Percentiles rank a stretch among this genome's conserved stretches.
Evolutionary conservation across 495 filamentous ascomycete genomes (phyloP).

Genomic region (Recurvomyces mirabilis): DNA sequence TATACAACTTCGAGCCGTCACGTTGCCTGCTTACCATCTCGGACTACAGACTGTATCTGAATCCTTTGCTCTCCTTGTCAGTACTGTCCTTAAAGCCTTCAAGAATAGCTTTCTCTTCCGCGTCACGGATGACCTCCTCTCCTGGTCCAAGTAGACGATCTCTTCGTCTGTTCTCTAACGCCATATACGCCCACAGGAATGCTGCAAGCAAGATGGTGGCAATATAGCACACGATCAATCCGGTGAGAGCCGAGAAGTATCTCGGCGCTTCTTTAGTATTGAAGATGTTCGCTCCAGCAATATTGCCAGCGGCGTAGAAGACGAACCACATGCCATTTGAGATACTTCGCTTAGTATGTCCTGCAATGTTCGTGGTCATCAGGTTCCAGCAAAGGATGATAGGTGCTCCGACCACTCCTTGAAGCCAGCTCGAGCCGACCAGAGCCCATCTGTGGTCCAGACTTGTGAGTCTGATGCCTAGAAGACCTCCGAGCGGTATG

Average conservation of each 20-base stretch:
- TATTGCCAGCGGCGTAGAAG: slow-evolving; percentile 24
- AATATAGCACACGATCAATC: slow-evolving; percentile 9
- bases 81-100: slow-evolving; percentile 9
- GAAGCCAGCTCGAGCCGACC: slow-evolving; percentile 43
- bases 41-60: slow-evolving; percentile 4
- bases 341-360: slow-evolving; percentile 30
- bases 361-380: slow-evolving; percentile 10
- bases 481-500: slow-evolving; percentile 36
- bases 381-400: slow-evolving; percentile 12
- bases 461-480: slow-evolving; percentile 35
- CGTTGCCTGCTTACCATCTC: too few species aligned
- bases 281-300: slow-evolving; percentile 29
- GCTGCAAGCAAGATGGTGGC: neutral
- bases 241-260: slow-evolving; percentile 28
- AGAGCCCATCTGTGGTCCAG: slow-evolving; percentile 40
- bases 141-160: neutral
- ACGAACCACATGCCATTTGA: slow-evolving; percentile 28
- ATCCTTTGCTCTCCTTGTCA: slow-evolving; percentile 1
- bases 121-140: slow-evolving; percentile 1
- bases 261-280: slow-evolving; percentile 24
- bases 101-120: slow-evolving; percentile 2
- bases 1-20: too few species aligned
- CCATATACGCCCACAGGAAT: slow-evolving; percentile 6
- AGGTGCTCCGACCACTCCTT: slow-evolving; percentile 7
- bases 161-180: slow-evolving; percentile 5